A percentile compares a stretch with the other conserved stretches of the same genome.
Conservation (phyloP, 2,329 filamentous ascomycete genomes). For the Sclerotinia glacialis region DNA sequence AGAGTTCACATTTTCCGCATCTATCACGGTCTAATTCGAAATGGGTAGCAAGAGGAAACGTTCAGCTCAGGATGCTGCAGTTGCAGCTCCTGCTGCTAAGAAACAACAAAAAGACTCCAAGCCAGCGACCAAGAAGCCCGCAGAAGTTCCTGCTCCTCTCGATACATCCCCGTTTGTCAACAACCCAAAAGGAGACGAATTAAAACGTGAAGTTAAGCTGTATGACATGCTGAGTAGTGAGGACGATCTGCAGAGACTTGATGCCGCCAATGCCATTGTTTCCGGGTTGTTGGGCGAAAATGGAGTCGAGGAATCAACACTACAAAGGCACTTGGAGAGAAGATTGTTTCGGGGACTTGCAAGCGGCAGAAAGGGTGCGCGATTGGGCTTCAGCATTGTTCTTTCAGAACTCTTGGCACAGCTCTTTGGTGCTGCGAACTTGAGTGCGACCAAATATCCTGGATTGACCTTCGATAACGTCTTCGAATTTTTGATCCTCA, state of each 20-base stretch:
- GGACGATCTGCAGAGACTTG: conserved; percentile 54
- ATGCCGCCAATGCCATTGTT: conserved; percentile 58
- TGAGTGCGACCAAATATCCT: conserved; percentile 48
- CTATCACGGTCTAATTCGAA: conserved; percentile 14
- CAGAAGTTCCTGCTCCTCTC: conserved; percentile 25
- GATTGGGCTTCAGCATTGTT: conserved; percentile 85
- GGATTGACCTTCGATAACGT: conserved; percentile 58
- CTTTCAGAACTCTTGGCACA: conserved; percentile 77
- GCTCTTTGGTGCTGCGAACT: conserved; percentile 55
- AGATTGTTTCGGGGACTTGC: conserved; percentile 83
- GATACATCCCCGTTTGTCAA: conserved; percentile 49
- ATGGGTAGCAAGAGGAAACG: conserved; percentile 49
- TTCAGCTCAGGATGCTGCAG: conserved; percentile 30
- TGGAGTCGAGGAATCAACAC: conserved; percentile 50
- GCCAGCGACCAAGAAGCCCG: conserved; percentile 22
- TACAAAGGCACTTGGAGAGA: conserved; percentile 59
- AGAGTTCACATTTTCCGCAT: background rate
- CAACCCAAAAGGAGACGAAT: conserved; percentile 51
- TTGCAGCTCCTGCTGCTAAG: conserved; percentile 30
- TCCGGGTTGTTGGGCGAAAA: conserved; percentile 53
- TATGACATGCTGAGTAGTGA: conserved; percentile 63
- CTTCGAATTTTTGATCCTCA: conserved; percentile 53
- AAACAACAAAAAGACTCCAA: conserved; percentile 32
- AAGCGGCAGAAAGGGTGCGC: conserved; percentile 83
- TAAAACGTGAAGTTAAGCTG: conserved; percentile 56